phyloP scores from a whole-genome alignment of 1,139 yeast genomes.

The Candida labiduridarum region DNA sequence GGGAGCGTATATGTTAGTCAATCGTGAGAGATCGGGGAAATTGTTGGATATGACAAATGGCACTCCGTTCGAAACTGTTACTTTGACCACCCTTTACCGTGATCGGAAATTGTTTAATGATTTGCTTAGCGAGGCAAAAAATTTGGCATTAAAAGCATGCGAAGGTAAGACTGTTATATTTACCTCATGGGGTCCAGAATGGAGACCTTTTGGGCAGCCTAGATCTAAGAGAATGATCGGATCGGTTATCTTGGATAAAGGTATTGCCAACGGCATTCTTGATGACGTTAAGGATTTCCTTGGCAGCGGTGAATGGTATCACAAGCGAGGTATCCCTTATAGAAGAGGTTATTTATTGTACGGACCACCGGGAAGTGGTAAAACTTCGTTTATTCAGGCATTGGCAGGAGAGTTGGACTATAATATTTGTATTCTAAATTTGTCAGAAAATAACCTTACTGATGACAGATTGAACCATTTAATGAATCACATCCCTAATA shows the following conservation, averaged over 20 bases:
- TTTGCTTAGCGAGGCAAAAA: slow-evolving; percentile 82
- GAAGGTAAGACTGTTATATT: slow-evolving; percentile 94
- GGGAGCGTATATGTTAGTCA: slow-evolving; percentile 87
- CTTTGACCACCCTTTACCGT: slow-evolving; percentile 83
- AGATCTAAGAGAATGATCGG: slow-evolving; percentile 82
- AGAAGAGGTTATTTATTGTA: slow-evolving; percentile 90
- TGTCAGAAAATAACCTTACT: slow-evolving; percentile 87
- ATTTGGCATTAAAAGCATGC: slow-evolving; percentile 75
- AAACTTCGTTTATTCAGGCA: slow-evolving; percentile 94
- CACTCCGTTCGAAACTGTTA: slow-evolving; percentile 93
- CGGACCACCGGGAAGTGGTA: slow-evolving; percentile 99
- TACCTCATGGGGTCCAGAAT: slow-evolving; percentile 97
- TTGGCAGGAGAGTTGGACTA: slow-evolving; percentile 95
- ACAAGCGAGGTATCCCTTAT: slow-evolving; percentile 94
- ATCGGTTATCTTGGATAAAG: slow-evolving; percentile 82
- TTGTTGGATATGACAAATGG: slow-evolving; percentile 89
- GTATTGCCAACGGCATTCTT: slow-evolving; percentile 65
- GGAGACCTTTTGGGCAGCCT: slow-evolving; percentile 99
- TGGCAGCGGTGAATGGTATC: slow-evolving; percentile 85
- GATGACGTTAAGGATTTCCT: slow-evolving; percentile 81
- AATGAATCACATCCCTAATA: slow-evolving; percentile 93
- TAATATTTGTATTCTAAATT: slow-evolving; percentile 88
- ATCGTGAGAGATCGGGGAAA: slow-evolving; percentile 87
- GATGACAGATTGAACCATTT: slow-evolving; percentile 93
- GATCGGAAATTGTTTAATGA: slow-evolving; percentile 74